Evolutionary conservation across 2,329 filamentous ascomycete species (phyloP).

Genomic region (Epichloe baconii): DNA sequence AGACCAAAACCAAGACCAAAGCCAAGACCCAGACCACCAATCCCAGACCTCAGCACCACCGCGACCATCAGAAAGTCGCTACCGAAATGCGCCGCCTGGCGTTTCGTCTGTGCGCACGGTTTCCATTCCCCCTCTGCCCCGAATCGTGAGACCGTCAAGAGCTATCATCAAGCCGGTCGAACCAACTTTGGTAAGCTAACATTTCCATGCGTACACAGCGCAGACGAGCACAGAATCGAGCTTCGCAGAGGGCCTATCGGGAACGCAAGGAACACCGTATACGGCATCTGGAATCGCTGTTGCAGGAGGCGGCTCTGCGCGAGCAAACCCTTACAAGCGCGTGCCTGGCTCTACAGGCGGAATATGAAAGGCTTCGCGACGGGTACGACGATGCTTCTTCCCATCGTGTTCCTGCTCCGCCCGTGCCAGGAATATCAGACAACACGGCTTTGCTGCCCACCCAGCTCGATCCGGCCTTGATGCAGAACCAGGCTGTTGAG

Average conservation of each 20-base stretch:
- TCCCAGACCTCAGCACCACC: background rate
- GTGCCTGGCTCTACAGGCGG: conserved; percentile 35
- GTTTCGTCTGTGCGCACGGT: conserved; percentile 30
- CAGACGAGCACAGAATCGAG: conserved; percentile 17
- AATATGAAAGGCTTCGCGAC: conserved; percentile 25
- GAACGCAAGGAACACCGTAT: conserved; percentile 19
- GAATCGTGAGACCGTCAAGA: too few species aligned
- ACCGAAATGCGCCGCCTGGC: conserved; percentile 37
- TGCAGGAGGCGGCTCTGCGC: conserved; percentile 35
- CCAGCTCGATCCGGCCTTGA: background rate
- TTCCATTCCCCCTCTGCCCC: too few species aligned
- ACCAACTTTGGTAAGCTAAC: conserved; percentile 1
- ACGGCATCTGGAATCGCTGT: conserved; percentile 45
- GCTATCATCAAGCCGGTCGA: too few species aligned
- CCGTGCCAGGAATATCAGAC: too few species aligned
- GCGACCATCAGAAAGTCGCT: conserved; percentile 36
- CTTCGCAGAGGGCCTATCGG: too few species aligned
- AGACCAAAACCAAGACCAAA: background rate
- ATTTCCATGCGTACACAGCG: conserved; percentile 11
- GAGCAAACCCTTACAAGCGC: conserved; percentile 42
- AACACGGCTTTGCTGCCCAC: background rate
- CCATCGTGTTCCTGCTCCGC: too few species aligned
- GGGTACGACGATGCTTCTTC: background rate
- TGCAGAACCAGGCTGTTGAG: background rate
- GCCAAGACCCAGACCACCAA: background rate